Base-by-base conservation (phyloP, 768 basidiomycete species). In the Rubroboletus satanas region DNA sequence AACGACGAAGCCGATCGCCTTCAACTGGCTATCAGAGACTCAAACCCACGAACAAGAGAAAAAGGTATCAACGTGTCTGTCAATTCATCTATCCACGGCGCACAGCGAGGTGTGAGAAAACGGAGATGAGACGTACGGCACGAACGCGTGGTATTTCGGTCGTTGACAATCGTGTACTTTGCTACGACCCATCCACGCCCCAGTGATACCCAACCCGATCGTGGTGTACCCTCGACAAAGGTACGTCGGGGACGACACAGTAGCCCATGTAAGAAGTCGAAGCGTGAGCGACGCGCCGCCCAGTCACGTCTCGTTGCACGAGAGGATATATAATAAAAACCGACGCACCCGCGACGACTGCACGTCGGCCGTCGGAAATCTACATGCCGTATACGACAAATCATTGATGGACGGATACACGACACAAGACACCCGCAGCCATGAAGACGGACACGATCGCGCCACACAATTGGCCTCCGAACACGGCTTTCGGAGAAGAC, bases 401-500 rank as follows among this genome's bases (percentile, higher is more conserved):
- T 59, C 37, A 7, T 68, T 71, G 66, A 87, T 87, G 62, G 83
- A 87, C 33, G 83, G 82, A 15, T 79, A 74, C 43, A 86, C 73
- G 55, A 85, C 73, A 62, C 82, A n/a, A 84, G 54, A 85, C 66
- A 15, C 83, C 83, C 6, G 75, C 74, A 51, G 75, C 76, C 67
- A 85, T 71, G 75, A 87, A 85, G 33, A 84, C 73, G 21, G 85
- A 78, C 45, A 84, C 80, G 52, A 83, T 72, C 21, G 83, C 73
- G 49, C 84, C 84, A 56, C 72, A 75, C 4, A 84, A 70, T 68
- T 84, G 83, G 26, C 80, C 82, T 56, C 81, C 72, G 63, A 85
- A 85, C 70, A 85, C 81, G 66, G 82, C 81, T 52, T 70, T 76
- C 37, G 84, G 84, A 60, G 83, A 85, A 12, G 83, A 79, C 48